These are phyloP conservation scores for Backusella circina DNA, from an alignment of 192 early-diverging fungal species.

Conservation along the genomic window DNA sequence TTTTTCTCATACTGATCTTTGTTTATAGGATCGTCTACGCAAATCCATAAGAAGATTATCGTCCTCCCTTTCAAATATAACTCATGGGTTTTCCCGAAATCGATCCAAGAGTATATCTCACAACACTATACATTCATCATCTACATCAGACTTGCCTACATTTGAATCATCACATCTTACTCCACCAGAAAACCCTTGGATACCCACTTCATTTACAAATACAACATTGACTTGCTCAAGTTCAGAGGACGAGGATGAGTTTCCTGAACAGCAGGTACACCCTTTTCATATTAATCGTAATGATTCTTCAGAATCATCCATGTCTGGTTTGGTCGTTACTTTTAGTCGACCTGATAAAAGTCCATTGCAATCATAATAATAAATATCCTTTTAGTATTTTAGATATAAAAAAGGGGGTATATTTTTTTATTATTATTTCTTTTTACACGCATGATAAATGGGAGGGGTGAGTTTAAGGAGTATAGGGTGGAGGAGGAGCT, in stretches of 20 bases:
- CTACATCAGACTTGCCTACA: not conserved
- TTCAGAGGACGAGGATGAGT: not conserved
- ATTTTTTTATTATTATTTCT: not conserved
- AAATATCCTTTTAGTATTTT: not conserved
- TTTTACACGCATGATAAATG: not conserved
- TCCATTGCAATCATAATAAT: not conserved
- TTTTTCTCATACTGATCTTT: not conserved
- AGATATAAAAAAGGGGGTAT: not conserved
- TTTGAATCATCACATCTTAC: not conserved
- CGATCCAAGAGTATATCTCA: not conserved
- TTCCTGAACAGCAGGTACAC: not conserved
- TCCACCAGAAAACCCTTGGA: not conserved
- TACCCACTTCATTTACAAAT: slow-evolving; percentile 7
- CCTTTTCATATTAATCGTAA: not conserved
- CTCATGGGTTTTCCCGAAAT: not conserved
- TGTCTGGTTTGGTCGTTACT: slow-evolving; percentile 1
- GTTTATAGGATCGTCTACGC: not conserved
- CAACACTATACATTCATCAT: not conserved
- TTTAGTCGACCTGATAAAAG: not conserved
- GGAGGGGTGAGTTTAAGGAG: not conserved
- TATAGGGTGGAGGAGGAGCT: not conserved
- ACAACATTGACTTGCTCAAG: not conserved
- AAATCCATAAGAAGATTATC: not conserved
- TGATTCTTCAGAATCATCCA: not conserved
- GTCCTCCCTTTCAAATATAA: not conserved